These are phyloP conservation scores for Colletotrichum acutatum DNA, from an alignment of 2,329 filamentous ascomycete genomes.

Conservation along the genomic window DNA sequence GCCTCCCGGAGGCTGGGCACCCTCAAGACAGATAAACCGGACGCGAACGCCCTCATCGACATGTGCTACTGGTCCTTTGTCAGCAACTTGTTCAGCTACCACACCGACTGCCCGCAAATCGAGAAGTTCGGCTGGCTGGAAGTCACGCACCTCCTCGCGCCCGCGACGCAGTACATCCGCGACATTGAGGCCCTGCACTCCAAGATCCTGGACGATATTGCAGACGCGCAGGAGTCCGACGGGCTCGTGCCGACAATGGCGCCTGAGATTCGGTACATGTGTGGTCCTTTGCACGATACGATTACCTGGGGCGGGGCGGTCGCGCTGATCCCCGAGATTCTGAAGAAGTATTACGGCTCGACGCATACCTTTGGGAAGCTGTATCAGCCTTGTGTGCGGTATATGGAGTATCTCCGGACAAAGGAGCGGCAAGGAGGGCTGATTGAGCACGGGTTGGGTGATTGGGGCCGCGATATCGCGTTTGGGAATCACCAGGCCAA, in stretches of 20 bases:
- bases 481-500: slow-evolving; percentile 56
- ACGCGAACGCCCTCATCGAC: slow-evolving; percentile 53
- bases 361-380: slow-evolving; percentile 49
- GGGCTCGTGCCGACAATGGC: slow-evolving; percentile 60
- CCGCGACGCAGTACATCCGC: slow-evolving; percentile 56
- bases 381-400: slow-evolving; percentile 49
- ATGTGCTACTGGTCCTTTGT: slow-evolving; percentile 57
- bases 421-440: slow-evolving; percentile 53
- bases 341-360: slow-evolving; percentile 52
- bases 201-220: slow-evolving; percentile 58
- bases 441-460: slow-evolving; percentile 55
- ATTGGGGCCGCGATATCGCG: slow-evolving; percentile 55
- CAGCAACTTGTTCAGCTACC: slow-evolving; percentile 56
- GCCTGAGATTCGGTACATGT: slow-evolving; percentile 57
- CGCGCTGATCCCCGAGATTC: slow-evolving; percentile 48
- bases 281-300: slow-evolving; percentile 58
- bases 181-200: slow-evolving; percentile 58
- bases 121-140: slow-evolving; percentile 62
- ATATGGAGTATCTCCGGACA: slow-evolving; percentile 53
- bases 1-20: slow-evolving; percentile 48
- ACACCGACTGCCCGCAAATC: slow-evolving; percentile 58
- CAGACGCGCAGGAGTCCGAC: slow-evolving; percentile 55
- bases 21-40: slow-evolving; percentile 52
- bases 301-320: slow-evolving; percentile 56
- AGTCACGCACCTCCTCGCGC: slow-evolving; percentile 56